Evolutionary conservation across 352 stramenopile genomes (phyloP).

Genomic region (Phytophthora chlamydospora): DNA sequence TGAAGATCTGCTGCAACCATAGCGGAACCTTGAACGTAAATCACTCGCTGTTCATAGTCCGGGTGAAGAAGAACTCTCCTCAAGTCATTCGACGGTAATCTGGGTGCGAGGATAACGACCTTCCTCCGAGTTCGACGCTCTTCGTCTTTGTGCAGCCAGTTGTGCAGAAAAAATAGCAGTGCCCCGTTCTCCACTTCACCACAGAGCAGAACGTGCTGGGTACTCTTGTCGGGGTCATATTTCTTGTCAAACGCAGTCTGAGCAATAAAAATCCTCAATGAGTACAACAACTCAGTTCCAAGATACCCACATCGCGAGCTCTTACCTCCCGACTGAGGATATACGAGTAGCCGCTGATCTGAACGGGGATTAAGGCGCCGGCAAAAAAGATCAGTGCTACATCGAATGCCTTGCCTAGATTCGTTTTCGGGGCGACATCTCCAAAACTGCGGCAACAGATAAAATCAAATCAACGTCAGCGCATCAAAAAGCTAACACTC

Average conservation of each 20-base stretch:
- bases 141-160: slow-evolving; percentile 75
- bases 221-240: slow-evolving; percentile 62
- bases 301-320: neutral
- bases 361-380: slow-evolving; percentile 66
- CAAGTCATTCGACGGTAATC: slow-evolving; percentile 60
- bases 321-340: slow-evolving; percentile 74
- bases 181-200: slow-evolving; percentile 76
- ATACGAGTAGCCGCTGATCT: slow-evolving; percentile 72
- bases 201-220: slow-evolving; percentile 80
- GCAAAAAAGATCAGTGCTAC: slow-evolving; percentile 80
- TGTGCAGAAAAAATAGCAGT: slow-evolving; percentile 81
- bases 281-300: slow-evolving; percentile 5
- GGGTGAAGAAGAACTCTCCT: slow-evolving; percentile 69
- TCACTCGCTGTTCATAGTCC: slow-evolving; percentile 76
- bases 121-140: slow-evolving; percentile 58
- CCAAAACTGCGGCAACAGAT: slow-evolving; percentile 50
- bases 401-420: slow-evolving; percentile 66
- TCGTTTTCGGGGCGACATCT: slow-evolving; percentile 71
- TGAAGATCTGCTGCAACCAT: slow-evolving; percentile 77
- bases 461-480: neutral
- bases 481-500: neutral
- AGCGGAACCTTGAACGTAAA: slow-evolving; percentile 79
- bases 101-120: slow-evolving; percentile 75
- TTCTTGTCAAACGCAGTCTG: slow-evolving; percentile 85
- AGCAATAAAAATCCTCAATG: neutral